These are phyloP conservation scores for Fagopyrum esculentum DNA, from an alignment of 148 eudicot species.

Conservation along the genomic window DNA sequence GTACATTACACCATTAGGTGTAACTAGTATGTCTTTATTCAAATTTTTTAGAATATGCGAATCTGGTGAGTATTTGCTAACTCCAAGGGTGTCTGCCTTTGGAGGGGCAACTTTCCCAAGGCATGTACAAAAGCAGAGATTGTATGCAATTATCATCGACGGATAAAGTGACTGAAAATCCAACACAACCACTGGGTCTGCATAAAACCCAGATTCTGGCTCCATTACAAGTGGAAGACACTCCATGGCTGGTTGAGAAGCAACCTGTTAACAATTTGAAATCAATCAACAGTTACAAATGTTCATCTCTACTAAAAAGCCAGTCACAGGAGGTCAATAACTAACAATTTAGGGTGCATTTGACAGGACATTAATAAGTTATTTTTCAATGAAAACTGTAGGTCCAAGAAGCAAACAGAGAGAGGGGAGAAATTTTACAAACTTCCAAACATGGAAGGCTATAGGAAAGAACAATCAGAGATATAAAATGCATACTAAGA, in stretches of 20 bases:
- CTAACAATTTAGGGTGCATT: background rate
- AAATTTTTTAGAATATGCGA: slow-evolving; percentile 36
- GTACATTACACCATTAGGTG: slow-evolving; percentile 96
- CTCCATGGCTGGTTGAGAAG: slow-evolving; percentile 98
- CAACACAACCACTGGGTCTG: slow-evolving; percentile 96
- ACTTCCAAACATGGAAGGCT: background rate
- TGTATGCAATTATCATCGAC: slow-evolving; percentile 96
- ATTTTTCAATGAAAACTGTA: too few species aligned
- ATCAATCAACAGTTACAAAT: slow-evolving; percentile 5
- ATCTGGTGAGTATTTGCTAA: slow-evolving; percentile 68
- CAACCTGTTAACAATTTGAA: slow-evolving; percentile 45
- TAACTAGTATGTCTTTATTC: slow-evolving; percentile 52
- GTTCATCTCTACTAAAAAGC: background rate
- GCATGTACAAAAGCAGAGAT: slow-evolving; percentile 94
- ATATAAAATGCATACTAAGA: slow-evolving; percentile 3
- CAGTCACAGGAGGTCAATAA: background rate
- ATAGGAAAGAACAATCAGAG: background rate
- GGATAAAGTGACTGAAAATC: slow-evolving; percentile 99
- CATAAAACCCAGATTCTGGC: slow-evolving; percentile 95
- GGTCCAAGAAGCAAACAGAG: background rate
- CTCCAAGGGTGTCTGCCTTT: slow-evolving; percentile 71
- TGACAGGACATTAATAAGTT: too few species aligned
- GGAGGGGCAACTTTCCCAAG: slow-evolving; percentile 75
- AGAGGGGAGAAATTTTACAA: background rate
- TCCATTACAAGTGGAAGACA: slow-evolving; percentile 99